A percentile compares a stretch with the other conserved stretches of the same genome.
These are phyloP conservation scores for Boeremia lycopersici DNA, from an alignment of 2,329 filamentous ascomycete species.

Conservation along the genomic window DNA sequence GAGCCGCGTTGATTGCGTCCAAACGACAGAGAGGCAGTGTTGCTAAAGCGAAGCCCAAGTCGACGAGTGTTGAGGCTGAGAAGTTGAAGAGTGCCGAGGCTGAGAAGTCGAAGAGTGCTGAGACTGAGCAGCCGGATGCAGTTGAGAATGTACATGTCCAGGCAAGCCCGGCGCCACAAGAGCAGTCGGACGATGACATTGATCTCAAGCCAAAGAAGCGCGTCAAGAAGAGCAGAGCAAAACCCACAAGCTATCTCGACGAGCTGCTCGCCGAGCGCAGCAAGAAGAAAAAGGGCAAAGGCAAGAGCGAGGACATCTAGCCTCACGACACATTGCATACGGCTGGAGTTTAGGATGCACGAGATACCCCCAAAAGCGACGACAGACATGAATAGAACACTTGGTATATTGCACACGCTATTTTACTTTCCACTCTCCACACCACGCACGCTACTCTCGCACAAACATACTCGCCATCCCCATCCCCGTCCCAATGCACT, in stretches of 20 bases:
- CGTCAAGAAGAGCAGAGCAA: constrained; percentile 33
- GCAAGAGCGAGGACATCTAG: constrained; percentile 2
- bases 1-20: constrained; percentile 39
- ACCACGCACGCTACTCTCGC: constrained; percentile 51
- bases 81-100: background rate
- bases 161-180: background rate
- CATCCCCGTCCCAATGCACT: constrained; percentile 71
- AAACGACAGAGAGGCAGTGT: constrained; percentile 38
- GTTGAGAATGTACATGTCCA: constrained; percentile 12
- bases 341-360: background rate
- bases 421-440: background rate
- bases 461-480: constrained; percentile 60
- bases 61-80: background rate
- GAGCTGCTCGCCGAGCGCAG: constrained; percentile 57
- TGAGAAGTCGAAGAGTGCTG: constrained; percentile 23
- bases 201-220: constrained; percentile 17
- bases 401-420: constrained; percentile 2
- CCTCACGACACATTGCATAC: background rate
- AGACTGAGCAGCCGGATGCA: constrained; percentile 17
- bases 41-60: constrained; percentile 20
- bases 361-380: constrained; percentile 8
- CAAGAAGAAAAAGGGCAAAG: constrained; percentile 56
- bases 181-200: constrained; percentile 13
- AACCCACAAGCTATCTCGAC: constrained; percentile 60
- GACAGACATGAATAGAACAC: background rate